Conservation (phyloP, 2,329 filamentous ascomycete genomes). For the Xylariaceae sp. region DNA sequence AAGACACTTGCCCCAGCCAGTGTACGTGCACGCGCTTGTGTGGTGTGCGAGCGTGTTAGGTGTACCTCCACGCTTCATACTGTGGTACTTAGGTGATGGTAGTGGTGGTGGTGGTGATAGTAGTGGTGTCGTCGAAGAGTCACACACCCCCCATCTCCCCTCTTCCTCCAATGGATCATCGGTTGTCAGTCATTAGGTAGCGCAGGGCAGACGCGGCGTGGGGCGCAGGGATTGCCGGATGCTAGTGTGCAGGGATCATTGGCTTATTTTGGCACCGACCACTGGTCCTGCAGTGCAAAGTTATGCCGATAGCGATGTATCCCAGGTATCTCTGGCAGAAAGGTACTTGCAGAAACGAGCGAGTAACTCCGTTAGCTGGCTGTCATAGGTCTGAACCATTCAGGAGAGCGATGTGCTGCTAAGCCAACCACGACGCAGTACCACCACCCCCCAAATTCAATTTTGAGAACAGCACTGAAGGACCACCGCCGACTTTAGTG, state of each 20-base stretch:
- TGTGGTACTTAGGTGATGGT: no score
- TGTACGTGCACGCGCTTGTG: not conserved
- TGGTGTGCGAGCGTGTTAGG: not conserved
- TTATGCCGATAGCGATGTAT: conserved; percentile 28
- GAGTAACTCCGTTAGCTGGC: conserved; percentile 27
- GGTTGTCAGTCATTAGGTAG: conserved; percentile 39
- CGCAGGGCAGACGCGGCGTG: conserved; percentile 37
- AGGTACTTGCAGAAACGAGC: conserved; percentile 32
- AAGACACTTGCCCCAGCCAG: not conserved
- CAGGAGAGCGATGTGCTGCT: not conserved
- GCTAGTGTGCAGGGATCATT: conserved; percentile 32
- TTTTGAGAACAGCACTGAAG: no score
- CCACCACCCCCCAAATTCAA: no score
- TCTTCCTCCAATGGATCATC: conserved; percentile 35
- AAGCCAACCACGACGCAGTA: conserved; percentile 4
- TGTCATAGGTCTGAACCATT: not conserved
- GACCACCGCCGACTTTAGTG: no score
- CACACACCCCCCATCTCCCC: conserved; percentile 32
- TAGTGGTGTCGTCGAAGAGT: conserved; percentile 41
- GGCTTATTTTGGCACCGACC: conserved; percentile 37
- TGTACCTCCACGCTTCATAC: no score
- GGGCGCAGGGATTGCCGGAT: conserved; percentile 28
- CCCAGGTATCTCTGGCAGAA: conserved; percentile 27
- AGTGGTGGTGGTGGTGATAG: conserved; percentile 12
- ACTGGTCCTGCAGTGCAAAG: conserved; percentile 12